Conservation (phyloP, 2,329 filamentous ascomycete species). For the Lachnellula willkommii region DNA sequence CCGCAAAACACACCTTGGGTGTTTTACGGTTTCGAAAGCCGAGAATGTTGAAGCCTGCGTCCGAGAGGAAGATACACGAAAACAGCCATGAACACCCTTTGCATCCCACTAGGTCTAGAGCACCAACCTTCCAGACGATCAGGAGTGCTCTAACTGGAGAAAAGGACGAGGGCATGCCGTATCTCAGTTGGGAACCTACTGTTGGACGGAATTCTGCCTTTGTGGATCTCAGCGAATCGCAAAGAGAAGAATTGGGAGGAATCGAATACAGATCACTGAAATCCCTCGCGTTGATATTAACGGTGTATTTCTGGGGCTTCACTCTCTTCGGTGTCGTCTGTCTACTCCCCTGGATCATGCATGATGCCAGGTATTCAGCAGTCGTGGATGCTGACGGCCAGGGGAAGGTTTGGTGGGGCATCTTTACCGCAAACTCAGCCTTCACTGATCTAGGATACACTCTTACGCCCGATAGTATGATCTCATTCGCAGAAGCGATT, state of each 20-base stretch:
- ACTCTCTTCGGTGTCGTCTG: constrained; percentile 70
- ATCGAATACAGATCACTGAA: constrained; percentile 95
- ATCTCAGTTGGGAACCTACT: constrained; percentile 90
- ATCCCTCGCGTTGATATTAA: constrained; percentile 71
- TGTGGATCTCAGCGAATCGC: constrained; percentile 78
- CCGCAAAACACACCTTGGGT: constrained; percentile 19
- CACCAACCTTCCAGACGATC: constrained; percentile 53
- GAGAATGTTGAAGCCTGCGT: constrained; percentile 34
- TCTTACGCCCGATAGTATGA: constrained; percentile 89
- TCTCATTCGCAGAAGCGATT: constrained; percentile 72
- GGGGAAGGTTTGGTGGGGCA: constrained; percentile 78
- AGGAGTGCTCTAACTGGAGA: constrained; percentile 38
- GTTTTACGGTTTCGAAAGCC: constrained; percentile 41
- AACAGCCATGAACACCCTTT: constrained; percentile 19
- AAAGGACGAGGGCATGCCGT: constrained; percentile 66
- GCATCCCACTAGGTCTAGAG: constrained; percentile 8
- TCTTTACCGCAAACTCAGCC: constrained; percentile 81
- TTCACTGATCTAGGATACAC: constrained; percentile 97
- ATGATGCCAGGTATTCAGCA: constrained; percentile 54
- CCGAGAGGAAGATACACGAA: constrained; percentile 30
- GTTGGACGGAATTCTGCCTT: constrained; percentile 92
- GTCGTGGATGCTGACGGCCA: constrained; percentile 59
- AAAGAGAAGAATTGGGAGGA: constrained; percentile 89
- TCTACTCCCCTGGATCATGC: constrained; percentile 74
- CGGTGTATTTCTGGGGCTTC: constrained; percentile 78